Base-by-base conservation (phyloP, 2,329 filamentous ascomycete genomes). In the Fusarium metavorans region DNA sequence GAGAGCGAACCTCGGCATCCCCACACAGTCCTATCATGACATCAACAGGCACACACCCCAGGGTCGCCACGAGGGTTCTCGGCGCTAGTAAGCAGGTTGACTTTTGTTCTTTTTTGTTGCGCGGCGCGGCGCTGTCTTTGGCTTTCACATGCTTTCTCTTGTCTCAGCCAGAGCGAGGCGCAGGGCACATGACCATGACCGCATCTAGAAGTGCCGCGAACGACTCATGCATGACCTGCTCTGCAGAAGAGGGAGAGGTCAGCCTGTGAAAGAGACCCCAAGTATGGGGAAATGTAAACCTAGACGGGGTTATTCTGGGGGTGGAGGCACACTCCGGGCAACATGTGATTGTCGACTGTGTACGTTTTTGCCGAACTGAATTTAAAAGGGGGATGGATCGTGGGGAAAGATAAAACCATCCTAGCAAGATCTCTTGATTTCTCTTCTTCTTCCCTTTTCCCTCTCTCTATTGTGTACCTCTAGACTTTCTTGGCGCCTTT, bases 321-420 rank as follows among this genome's bases (percentile, higher is more conserved):
- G 66, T 32, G 52, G 54, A 41, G 56, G 41, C 30, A 34, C 39
- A 59, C 34, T 27, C 41, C 69, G 41, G 37, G n/a, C 64, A 70
- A 73, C 76, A 78, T 78, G 76, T 78, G 76, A 78, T 78, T 75
- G 63, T 63, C 66, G n/a, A 48, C 37, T 59, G 32, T 52, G 35
- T 64, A 37, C 50, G 54, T 32, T 57, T 73, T 73, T 77, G 76
- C 76, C 76, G 76, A 78, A 78, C 65, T 41, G 71, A 68, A 57
- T 71, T 71, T 70, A 73, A 77, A 74, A 73, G 67, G 67, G 66
- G 67, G 30, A 64, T 67, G 67, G 30, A 64, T 67, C 58, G 58
- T 52, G 64, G 64, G 41, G 41, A 60, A 60, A 54, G 52, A 27
- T 45, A 54, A 69, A 62, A 60, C 27, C 41, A 39, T 61, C 41